A percentile compares a stretch with the other conserved stretches of the same genome.
These are phyloP conservation scores for Pilobolus umbonatus DNA, from an alignment of 192 early-diverging fungal species.

Conservation along the genomic window DNA sequence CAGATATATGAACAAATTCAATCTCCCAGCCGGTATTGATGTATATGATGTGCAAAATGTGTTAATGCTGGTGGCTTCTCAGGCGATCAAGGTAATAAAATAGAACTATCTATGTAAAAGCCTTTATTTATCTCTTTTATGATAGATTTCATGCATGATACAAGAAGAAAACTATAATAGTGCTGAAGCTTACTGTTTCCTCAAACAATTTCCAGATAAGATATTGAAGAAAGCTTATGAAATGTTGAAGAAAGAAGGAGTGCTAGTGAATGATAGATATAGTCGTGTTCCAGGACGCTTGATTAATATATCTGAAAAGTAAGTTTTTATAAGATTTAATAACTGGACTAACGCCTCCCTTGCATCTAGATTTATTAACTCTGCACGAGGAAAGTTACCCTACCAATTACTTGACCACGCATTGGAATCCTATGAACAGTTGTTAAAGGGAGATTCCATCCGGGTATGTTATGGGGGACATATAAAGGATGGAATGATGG, in stretches of 20 bases:
- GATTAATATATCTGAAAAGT: conserved; percentile 5
- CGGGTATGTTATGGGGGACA: background rate
- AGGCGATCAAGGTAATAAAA: too few species aligned
- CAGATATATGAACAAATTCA: too few species aligned
- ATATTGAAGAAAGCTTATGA: background rate
- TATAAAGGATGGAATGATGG: background rate
- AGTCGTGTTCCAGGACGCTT: background rate
- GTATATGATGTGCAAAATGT: too few species aligned
- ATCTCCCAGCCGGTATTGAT: too few species aligned
- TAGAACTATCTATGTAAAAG: background rate
- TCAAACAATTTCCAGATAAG: background rate
- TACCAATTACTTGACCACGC: background rate
- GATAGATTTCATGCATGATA: background rate
- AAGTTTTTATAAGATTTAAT: background rate
- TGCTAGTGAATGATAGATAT: background rate
- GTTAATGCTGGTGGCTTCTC: too few species aligned
- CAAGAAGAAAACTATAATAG: background rate
- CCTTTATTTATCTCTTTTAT: background rate
- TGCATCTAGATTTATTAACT: background rate
- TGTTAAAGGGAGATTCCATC: background rate
- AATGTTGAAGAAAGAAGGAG: background rate
- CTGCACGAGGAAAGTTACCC: background rate
- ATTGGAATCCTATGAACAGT: background rate
- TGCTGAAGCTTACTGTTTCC: background rate
- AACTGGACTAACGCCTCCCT: background rate